Percentiles rank a stretch among this genome's conserved stretches.
phyloP scores from a whole-genome alignment of 2,329 filamentous ascomycete genomes.

The Alternaria sp. region DNA sequence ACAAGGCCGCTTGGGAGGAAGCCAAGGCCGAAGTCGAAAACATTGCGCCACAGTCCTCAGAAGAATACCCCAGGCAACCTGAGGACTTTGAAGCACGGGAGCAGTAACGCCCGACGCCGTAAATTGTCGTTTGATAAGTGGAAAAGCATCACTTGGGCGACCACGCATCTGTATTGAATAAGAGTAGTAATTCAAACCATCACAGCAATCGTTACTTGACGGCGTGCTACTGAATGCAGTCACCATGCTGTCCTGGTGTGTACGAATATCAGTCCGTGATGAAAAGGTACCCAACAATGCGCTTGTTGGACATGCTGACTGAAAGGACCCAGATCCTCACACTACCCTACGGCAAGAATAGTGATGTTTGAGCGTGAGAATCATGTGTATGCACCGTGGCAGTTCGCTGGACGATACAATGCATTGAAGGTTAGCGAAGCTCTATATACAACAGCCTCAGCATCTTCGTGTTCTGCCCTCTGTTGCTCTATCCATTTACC shows the following conservation, averaged over 20 bases:
- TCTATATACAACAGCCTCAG: neutral
- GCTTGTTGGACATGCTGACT: neutral
- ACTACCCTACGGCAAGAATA: neutral
- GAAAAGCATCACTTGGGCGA: neutral
- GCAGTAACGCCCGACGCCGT: neutral
- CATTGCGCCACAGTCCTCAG: slow-evolving; percentile 65
- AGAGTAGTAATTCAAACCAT: slow-evolving; percentile 5
- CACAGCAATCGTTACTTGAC: neutral
- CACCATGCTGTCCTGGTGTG: neutral
- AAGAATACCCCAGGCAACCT: slow-evolving; percentile 32
- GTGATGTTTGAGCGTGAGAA: neutral
- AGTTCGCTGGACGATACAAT: neutral
- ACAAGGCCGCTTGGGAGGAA: slow-evolving; percentile 91
- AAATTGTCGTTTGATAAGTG: neutral
- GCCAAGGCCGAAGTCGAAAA: slow-evolving; percentile 87
- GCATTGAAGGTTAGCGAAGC: neutral
- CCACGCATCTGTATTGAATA: slow-evolving; percentile 3
- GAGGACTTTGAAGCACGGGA: slow-evolving; percentile 21
- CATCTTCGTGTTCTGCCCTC: neutral
- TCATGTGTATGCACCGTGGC: neutral
- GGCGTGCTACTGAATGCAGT: neutral
- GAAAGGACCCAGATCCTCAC: neutral
- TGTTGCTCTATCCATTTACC: neutral
- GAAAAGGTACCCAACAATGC: neutral
- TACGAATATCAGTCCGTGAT: neutral